Evolutionary conservation across 2,329 filamentous ascomycete species (phyloP).

Genomic region (Ambrosiella beaveri): DNA sequence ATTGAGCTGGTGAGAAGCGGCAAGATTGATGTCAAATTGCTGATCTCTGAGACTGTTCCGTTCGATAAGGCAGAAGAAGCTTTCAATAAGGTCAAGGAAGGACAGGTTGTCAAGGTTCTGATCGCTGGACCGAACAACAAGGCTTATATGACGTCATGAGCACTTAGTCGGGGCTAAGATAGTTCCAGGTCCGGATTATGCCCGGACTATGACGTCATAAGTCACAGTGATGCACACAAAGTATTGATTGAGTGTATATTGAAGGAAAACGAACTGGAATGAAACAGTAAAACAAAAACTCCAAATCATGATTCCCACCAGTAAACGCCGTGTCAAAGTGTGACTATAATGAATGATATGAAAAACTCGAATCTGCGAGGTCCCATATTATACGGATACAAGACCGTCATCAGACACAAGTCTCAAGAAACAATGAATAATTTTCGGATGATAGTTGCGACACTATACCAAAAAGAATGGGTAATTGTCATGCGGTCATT

Average conservation of each 20-base stretch:
- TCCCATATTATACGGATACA: too few species aligned
- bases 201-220: too few species aligned
- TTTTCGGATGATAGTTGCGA: too few species aligned
- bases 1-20: constrained; percentile 58
- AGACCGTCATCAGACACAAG: too few species aligned
- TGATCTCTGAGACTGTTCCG: constrained; percentile 60
- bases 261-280: not conserved
- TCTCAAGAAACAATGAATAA: too few species aligned
- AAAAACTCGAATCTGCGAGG: not conserved
- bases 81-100: constrained; percentile 71
- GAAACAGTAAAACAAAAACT: not conserved
- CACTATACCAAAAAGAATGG: too few species aligned
- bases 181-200: too few species aligned
- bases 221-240: too few species aligned
- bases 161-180: not conserved
- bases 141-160: not conserved
- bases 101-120: constrained; percentile 56
- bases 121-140: constrained; percentile 50
- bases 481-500: too few species aligned
- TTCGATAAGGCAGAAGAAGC: constrained; percentile 75
- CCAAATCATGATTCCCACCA: not conserved
- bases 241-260: not conserved
- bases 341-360: not conserved
- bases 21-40: constrained; percentile 62
- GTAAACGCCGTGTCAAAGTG: not conserved